Evolutionary conservation across 164 flowering plant genomes (phyloP).

Genomic region (Chimonanthus praecox): DNA sequence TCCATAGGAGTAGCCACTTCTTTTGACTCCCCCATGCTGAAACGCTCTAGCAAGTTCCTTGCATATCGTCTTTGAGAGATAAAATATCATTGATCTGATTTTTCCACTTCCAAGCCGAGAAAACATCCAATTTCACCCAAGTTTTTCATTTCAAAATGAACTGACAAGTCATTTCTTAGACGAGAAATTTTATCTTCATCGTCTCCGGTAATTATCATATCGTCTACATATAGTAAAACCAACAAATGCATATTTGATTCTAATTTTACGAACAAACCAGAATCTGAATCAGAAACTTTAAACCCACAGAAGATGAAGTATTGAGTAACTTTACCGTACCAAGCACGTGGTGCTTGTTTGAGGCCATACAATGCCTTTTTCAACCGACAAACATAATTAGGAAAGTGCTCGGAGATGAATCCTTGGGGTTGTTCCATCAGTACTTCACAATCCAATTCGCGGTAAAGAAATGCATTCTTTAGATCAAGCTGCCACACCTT

Average conservation of each 20-base stretch:
- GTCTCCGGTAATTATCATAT: conserved; percentile 19
- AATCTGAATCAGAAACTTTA: conserved; percentile 4
- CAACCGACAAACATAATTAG: conserved; percentile 17
- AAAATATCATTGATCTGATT: conserved; percentile 6
- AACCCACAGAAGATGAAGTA: conserved; percentile 18
- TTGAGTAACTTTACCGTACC: conserved; percentile 15
- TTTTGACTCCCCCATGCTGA: conserved; percentile 15
- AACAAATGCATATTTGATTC: too few species aligned
- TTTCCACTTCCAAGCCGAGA: conserved; percentile 16
- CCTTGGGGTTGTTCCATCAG: conserved; percentile 17
- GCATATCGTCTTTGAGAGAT: conserved; percentile 14
- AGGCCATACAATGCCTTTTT: conserved; percentile 15
- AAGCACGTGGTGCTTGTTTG: conserved; percentile 7
- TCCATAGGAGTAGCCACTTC: conserved; percentile 18
- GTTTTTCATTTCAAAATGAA: conserved; percentile 19
- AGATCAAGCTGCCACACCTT: background rate
- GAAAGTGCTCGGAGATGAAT: conserved; percentile 4
- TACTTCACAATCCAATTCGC: conserved; percentile 1
- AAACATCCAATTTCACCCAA: conserved; percentile 15
- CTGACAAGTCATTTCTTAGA: background rate
- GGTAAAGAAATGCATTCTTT: background rate
- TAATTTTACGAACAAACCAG: too few species aligned
- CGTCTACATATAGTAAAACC: conserved; percentile 15
- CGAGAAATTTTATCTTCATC: conserved; percentile 3
- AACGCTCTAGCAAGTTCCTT: conserved; percentile 1